A percentile compares a stretch with the other conserved stretches of the same genome.
phyloP scores from a whole-genome alignment of 179 eudicot genomes.

The Beta lomatogona region DNA sequence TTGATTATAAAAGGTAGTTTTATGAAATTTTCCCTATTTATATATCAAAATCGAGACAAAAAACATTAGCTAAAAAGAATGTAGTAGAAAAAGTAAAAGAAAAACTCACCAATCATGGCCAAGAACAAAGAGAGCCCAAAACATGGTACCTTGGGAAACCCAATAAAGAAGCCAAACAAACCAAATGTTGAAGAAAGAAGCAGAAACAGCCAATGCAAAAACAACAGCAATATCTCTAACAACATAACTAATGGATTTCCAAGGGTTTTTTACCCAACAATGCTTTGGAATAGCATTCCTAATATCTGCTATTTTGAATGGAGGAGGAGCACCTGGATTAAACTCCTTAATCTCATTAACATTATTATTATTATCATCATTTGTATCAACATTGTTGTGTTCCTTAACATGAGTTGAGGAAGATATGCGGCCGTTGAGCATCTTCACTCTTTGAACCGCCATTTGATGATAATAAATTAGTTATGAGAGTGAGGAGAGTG shows the following conservation, averaged over 20 bases:
- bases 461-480: not conserved
- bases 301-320: conserved; percentile 61
- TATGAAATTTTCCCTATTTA: fast-evolving
- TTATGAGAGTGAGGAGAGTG: not conserved
- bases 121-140: conserved; percentile 94
- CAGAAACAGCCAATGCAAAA: conserved; percentile 71
- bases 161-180: conserved; percentile 86
- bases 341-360: conserved; percentile 36
- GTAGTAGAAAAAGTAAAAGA: too few species aligned
- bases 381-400: conserved; percentile 3
- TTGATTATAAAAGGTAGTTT: too few species aligned
- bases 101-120: conserved; percentile 83
- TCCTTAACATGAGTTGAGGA: too few species aligned
- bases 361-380: not conserved
- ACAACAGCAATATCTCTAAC: conserved; percentile 67
- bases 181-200: conserved; percentile 67
- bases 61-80: too few species aligned
- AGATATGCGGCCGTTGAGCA: not conserved
- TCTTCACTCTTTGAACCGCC: not conserved
- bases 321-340: conserved; percentile 70
- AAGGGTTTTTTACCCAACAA: conserved; percentile 87
- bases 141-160: conserved; percentile 89
- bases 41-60: too few species aligned
- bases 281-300: conserved; percentile 76
- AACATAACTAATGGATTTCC: conserved; percentile 79